Evolutionary conservation across 2,329 filamentous ascomycete species (phyloP).

Genomic region (Phyllosticta paracitricarpa): DNA sequence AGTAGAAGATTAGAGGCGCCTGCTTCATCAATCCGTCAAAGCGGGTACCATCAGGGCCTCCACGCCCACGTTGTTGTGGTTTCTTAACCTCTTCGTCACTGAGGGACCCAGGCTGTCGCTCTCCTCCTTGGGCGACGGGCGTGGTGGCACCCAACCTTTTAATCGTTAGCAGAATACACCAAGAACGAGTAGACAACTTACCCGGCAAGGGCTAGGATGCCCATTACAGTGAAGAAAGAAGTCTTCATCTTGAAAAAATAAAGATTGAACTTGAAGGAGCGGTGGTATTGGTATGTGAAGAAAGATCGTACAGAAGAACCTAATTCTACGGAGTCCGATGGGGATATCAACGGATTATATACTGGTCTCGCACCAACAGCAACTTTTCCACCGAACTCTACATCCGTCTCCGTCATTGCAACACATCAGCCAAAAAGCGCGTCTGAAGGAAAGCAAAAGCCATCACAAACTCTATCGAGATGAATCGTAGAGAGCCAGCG

Average conservation of each 20-base stretch:
- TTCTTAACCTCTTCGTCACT: neutral
- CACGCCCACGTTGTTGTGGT: neutral
- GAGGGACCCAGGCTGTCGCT: neutral
- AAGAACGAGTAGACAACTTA: neutral
- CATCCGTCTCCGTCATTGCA: neutral
- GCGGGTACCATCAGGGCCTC: neutral
- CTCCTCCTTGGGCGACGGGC: neutral
- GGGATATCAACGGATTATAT: neutral
- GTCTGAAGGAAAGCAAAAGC: neutral
- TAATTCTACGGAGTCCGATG: neutral
- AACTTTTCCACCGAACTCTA: neutral
- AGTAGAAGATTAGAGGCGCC: neutral
- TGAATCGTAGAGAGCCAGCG: neutral
- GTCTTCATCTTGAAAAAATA: neutral
- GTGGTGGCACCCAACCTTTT: neutral
- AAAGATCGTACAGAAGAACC: neutral
- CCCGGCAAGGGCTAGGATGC: neutral
- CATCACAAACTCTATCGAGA: neutral
- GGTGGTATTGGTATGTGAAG: neutral
- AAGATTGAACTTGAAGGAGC: neutral
- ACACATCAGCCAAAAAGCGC: neutral
- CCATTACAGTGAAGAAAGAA: neutral
- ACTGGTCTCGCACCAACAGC: neutral
- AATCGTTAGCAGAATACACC: neutral
- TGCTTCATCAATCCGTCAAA: too few relatives aligned